Evolutionary conservation across 345 rosid genomes (phyloP).

Genomic region (Jatropha curcas): DNA sequence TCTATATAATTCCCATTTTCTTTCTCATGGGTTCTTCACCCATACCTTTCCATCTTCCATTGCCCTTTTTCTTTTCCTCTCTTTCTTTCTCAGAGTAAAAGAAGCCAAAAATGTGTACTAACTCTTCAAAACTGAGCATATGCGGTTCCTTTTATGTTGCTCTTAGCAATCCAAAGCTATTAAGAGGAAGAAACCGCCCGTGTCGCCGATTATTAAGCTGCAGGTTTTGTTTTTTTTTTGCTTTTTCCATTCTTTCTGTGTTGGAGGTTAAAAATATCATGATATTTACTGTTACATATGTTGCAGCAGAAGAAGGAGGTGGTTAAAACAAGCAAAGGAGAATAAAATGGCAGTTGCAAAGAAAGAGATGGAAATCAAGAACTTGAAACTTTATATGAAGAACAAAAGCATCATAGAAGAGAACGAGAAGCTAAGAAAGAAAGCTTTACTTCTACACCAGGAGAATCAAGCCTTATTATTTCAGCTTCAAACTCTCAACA

Average conservation of each 20-base stretch:
- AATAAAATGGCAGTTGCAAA: conserved; percentile 15
- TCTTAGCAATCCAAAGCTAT: conserved; percentile 14
- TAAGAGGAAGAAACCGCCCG: conserved; percentile 21
- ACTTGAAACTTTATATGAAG: conserved; percentile 62
- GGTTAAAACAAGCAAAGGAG: conserved; percentile 25
- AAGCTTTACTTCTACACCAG: conserved; percentile 61
- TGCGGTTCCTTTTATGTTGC: conserved; percentile 4
- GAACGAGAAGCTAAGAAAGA: conserved; percentile 66
- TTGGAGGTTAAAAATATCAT: background rate
- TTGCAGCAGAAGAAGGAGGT: conserved; percentile 38
- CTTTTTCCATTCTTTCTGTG: background rate
- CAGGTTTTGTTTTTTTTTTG: conserved; percentile 23
- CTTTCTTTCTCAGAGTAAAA: background rate
- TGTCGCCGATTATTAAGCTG: conserved; percentile 30
- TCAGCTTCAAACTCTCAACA: conserved; percentile 39
- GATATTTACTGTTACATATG: too few relatives aligned
- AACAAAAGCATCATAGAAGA: conserved; percentile 64
- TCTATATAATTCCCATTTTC: conserved; percentile 31
- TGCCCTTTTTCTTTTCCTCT: conserved; percentile 3
- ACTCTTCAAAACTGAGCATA: conserved; percentile 27
- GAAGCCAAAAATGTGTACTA: conserved; percentile 25
- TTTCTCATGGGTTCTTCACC: conserved; percentile 8
- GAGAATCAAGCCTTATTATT: conserved; percentile 66
- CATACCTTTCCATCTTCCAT: background rate
- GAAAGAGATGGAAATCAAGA: conserved; percentile 51